Percentiles rank a stretch among this genome's conserved stretches.
phyloP scores from a whole-genome alignment of 768 basidiomycete genomes.

The Termitomyces sp. region DNA sequence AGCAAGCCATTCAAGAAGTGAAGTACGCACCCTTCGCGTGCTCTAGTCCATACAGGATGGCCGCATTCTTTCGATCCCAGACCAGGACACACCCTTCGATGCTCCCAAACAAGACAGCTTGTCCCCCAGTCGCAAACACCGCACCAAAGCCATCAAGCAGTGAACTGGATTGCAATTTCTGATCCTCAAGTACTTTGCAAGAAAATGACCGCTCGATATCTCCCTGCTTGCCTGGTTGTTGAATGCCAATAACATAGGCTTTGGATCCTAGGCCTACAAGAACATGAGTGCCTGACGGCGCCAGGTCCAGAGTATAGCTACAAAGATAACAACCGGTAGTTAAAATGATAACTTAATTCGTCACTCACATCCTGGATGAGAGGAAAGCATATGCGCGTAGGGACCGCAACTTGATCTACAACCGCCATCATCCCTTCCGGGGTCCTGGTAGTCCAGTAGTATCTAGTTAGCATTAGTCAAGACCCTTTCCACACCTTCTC shows the following conservation, averaged over 20 bases:
- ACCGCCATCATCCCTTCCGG: too few relatives aligned
- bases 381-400: constrained; percentile 56
- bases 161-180: constrained; percentile 1
- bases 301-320: constrained; percentile 52
- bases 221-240: constrained; percentile 43
- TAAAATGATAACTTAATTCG: not conserved
- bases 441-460: too few relatives aligned
- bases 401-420: too few relatives aligned
- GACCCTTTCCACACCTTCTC: too few relatives aligned
- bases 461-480: too few relatives aligned
- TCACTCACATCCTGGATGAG: constrained; percentile 49
- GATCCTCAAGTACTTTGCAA: constrained; percentile 31
- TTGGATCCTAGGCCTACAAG: constrained; percentile 49
- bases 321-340: not conserved
- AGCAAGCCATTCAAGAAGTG: too few relatives aligned
- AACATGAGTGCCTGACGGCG: constrained; percentile 39
- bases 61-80: constrained; percentile 54
- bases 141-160: too few relatives aligned
- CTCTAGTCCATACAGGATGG: constrained; percentile 52
- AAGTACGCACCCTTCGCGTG: constrained; percentile 50
- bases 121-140: constrained; percentile 45
- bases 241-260: constrained; percentile 46
- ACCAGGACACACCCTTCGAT: constrained; percentile 50
- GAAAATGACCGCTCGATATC: constrained; percentile 49
- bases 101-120: constrained; percentile 51